Evolutionary conservation across 805 yeast genomes (phyloP).

Genomic region (Starmerella apis): DNA sequence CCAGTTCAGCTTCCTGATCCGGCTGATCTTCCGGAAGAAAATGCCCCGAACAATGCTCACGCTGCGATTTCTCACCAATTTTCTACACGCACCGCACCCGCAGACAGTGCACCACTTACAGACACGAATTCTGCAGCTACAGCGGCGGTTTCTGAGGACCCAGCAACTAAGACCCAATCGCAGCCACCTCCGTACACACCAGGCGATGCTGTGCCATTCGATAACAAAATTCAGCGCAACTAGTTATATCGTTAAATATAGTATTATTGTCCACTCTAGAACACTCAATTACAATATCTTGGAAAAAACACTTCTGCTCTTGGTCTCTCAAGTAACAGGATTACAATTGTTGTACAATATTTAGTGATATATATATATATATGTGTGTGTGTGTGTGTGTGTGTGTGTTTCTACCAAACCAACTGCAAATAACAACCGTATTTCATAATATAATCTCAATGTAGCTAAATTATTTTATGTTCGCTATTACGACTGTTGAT

Average conservation of each 20-base stretch:
- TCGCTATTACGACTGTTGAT: background rate
- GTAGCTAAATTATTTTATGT: background rate
- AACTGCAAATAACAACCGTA: background rate
- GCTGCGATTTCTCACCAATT: too few relatives aligned
- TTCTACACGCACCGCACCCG: background rate
- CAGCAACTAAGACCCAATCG: background rate
- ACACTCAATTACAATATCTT: too few relatives aligned
- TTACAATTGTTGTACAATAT: background rate
- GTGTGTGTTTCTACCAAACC: too few relatives aligned
- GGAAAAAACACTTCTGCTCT: too few relatives aligned
- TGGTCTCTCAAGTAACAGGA: too few relatives aligned
- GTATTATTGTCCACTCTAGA: too few relatives aligned
- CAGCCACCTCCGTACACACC: constrained; percentile 4
- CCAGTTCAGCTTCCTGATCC: background rate
- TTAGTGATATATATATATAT: too few relatives aligned
- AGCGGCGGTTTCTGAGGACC: background rate
- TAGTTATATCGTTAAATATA: background rate
- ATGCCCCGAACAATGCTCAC: too few relatives aligned
- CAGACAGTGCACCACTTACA: too few relatives aligned
- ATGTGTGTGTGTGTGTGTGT: too few relatives aligned
- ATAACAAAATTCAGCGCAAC: constrained; percentile 1
- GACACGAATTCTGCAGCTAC: too few relatives aligned
- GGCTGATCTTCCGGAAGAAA: too few relatives aligned
- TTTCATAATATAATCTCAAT: background rate
- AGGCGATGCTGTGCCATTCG: background rate